phyloP scores from a whole-genome alignment of 306 rosid species.

The Crotalaria pallida region DNA sequence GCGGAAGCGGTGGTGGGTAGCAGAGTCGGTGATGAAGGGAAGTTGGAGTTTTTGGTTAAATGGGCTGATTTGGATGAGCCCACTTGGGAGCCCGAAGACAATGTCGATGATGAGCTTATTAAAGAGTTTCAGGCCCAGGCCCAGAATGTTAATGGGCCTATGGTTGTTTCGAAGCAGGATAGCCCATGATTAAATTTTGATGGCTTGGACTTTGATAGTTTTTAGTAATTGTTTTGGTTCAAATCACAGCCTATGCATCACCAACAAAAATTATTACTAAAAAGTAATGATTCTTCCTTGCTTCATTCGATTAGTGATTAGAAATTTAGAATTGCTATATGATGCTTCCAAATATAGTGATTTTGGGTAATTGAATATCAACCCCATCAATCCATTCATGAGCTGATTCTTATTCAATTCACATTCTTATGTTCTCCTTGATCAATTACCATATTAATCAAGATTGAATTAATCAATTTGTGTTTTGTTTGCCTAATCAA shows the following conservation, averaged over 20 bases:
- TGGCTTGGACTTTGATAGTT: background rate
- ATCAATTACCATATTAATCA: no score
- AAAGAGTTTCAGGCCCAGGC: constrained; percentile 33
- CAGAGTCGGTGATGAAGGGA: constrained; percentile 67
- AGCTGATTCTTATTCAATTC: no score
- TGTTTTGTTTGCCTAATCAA: no score
- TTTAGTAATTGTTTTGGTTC: background rate
- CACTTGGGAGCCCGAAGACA: constrained; percentile 87
- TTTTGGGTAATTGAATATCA: no score
- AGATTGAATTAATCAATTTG: no score
- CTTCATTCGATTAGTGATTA: background rate
- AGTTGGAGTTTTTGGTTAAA: constrained; percentile 57
- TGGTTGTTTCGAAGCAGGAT: background rate
- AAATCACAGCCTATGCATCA: background rate
- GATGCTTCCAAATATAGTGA: no score
- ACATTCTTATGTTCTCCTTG: no score
- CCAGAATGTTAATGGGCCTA: constrained; percentile 20
- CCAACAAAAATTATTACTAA: no score
- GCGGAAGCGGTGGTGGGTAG: constrained; percentile 67
- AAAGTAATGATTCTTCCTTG: background rate
- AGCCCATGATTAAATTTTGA: background rate
- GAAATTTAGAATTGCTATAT: no score
- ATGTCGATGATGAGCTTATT: constrained; percentile 64
- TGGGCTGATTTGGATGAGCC: constrained; percentile 81
- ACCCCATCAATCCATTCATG: no score